Conservation (phyloP, 2,329 filamentous ascomycete genomes). For the Magnaporthales sp. region DNA sequence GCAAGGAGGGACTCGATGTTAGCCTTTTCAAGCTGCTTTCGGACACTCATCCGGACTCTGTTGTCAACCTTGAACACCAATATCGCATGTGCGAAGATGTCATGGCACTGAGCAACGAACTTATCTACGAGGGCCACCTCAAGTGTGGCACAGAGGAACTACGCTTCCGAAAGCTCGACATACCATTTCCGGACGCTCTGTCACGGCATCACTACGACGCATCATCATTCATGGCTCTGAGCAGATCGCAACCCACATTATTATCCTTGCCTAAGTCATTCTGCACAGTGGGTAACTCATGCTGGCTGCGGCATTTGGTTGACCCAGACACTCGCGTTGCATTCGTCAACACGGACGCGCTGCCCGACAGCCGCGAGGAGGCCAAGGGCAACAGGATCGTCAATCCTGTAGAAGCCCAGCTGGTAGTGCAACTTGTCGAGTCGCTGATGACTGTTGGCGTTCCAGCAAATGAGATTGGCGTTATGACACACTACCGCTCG, state of each 20-base stretch:
- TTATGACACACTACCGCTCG: slow-evolving; percentile 94
- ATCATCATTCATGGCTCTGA: slow-evolving; percentile 26
- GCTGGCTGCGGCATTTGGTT: slow-evolving; percentile 71
- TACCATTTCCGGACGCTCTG: slow-evolving; percentile 59
- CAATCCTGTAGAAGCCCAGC: slow-evolving; percentile 72
- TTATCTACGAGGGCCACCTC: slow-evolving; percentile 86
- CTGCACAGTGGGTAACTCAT: slow-evolving; percentile 25
- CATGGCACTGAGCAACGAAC: slow-evolving; percentile 83
- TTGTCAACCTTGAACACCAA: slow-evolving; percentile 88
- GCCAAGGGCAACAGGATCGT: slow-evolving; percentile 78
- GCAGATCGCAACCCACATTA: slow-evolving; percentile 28
- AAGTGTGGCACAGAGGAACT: slow-evolving; percentile 80
- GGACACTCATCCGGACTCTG: slow-evolving; percentile 76
- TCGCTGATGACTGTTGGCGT: slow-evolving; percentile 70
- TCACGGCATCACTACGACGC: slow-evolving; percentile 49
- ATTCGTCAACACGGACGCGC: slow-evolving; percentile 81
- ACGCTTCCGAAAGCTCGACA: slow-evolving; percentile 55
- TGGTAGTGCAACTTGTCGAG: slow-evolving; percentile 74
- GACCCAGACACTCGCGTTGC: slow-evolving; percentile 65
- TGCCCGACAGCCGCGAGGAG: slow-evolving; percentile 57
- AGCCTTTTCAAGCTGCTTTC: slow-evolving; percentile 92
- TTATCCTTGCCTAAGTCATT: slow-evolving; percentile 7
- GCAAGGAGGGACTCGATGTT: slow-evolving; percentile 78
- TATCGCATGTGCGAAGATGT: slow-evolving; percentile 98
- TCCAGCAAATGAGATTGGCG: slow-evolving; percentile 67